Base-by-base conservation (phyloP, 371 early-diverging fungal species). In the Capillidium rhysosporum region DNA sequence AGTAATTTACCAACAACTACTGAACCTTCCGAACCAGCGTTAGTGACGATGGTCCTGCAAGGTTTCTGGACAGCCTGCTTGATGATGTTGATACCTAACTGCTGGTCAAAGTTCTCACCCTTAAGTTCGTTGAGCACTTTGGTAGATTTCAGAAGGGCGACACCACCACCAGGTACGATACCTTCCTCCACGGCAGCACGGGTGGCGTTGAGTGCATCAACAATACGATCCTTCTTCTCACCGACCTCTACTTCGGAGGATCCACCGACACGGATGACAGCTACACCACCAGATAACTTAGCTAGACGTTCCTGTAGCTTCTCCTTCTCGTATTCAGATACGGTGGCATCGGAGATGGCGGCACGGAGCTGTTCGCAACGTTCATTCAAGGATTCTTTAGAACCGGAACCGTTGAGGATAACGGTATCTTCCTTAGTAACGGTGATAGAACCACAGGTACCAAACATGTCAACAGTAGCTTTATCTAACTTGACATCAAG, bases 181-280 rank as follows among this genome's bases (percentile, higher is more conserved):
- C 97, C 97, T 69, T 92, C 92, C 69, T 95, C 97, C 60, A 96
- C 96, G 51, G 97, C 97, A 40, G 96, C 96, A 61, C 96, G 89
- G 29, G 97, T 96, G 55, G 97, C 97, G 65, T 92, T 91, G 56
- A 96, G 73, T 12, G 97, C 92, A 71, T 96, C 97, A 56, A 89
- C 95, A 63, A 92, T 92, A 46, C 95, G 78, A 71, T 96, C 97
- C 84, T 96, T 96, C 89, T 94, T 95, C 72, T 96, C 97, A 57
- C 95, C 94, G 43, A 96, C 97, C 69, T 96, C 97, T 41, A 96
- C 92, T 68, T 96, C 97, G 45, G 91, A 90, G 30, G 84, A 68
- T 44, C 97, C 97, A 57, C 97, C 97, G 55, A 96, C 94, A 68
- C 85, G 87, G 67, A 96, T 92, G 64, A 96, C 96, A 46, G 97